Evolutionary conservation across 2,329 filamentous ascomycete genomes (phyloP).

Genomic region (Microascus cirrosus): DNA sequence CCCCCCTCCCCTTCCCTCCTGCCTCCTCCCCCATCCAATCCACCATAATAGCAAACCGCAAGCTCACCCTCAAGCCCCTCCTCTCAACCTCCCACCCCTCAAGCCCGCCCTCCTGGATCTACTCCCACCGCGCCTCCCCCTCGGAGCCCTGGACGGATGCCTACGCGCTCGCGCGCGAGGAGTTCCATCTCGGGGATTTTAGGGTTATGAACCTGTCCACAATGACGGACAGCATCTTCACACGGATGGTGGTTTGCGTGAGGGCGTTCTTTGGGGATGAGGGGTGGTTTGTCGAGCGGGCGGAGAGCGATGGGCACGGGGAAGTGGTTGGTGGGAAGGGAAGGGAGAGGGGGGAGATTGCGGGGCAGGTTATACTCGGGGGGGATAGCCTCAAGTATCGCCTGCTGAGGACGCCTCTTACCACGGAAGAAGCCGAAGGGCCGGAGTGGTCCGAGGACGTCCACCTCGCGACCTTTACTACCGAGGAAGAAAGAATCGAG

Average conservation of each 20-base stretch:
- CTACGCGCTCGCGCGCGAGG: conserved; percentile 40
- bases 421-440: conserved; percentile 5
- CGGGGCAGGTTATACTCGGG: conserved; percentile 25
- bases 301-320: background rate
- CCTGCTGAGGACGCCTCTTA: conserved; percentile 16
- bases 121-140: conserved; percentile 16
- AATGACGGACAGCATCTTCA: conserved; percentile 24
- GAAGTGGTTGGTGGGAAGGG: background rate
- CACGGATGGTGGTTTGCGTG: conserved; percentile 22
- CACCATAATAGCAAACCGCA: background rate
- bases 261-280: conserved; percentile 14
- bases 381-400: conserved; percentile 31
- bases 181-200: conserved; percentile 34
- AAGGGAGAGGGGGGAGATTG: conserved; percentile 16
- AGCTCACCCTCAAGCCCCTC: background rate
- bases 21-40: conserved; percentile 4
- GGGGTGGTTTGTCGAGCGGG: background rate
- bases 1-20: conserved; percentile 19
- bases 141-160: conserved; percentile 28
- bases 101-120: conserved; percentile 26
- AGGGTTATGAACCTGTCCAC: conserved; percentile 31
- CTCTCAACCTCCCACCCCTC: conserved; percentile 2
- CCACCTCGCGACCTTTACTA: conserved; percentile 28
- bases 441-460: background rate
- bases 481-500: conserved; percentile 34